Percentiles rank a stretch among this genome's conserved stretches.
Conservation (phyloP, 2,329 filamentous ascomycete genomes). For the Geosmithia flava region DNA sequence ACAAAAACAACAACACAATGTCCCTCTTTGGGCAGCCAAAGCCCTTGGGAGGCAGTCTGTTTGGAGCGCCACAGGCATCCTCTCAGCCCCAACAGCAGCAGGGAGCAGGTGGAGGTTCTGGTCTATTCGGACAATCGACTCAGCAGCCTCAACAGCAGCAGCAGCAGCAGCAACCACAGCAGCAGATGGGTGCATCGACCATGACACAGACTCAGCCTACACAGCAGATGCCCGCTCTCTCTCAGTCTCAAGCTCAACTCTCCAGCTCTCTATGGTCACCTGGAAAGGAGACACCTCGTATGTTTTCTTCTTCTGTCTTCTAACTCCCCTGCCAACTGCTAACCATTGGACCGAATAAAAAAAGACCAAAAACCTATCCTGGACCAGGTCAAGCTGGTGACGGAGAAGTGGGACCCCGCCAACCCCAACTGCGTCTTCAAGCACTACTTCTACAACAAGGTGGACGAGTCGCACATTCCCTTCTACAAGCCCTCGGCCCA, state of each 20-base stretch:
- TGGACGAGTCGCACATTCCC: slow-evolving; percentile 60
- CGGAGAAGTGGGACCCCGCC: slow-evolving; percentile 62
- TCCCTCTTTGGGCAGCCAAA: slow-evolving; percentile 28
- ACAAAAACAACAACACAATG: slow-evolving; percentile 9
- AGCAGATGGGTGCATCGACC: slow-evolving; percentile 17
- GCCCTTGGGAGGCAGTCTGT: slow-evolving; percentile 17
- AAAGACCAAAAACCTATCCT: slow-evolving; percentile 56
- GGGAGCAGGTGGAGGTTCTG: neutral
- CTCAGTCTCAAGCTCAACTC: slow-evolving; percentile 32
- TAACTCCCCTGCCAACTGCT: neutral
- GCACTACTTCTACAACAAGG: slow-evolving; percentile 80
- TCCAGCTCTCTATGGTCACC: slow-evolving; percentile 41
- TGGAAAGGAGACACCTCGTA: slow-evolving; percentile 36
- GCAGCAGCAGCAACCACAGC: slow-evolving; percentile 23
- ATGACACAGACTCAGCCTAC: slow-evolving; percentile 21
- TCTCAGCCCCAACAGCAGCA: slow-evolving; percentile 16
- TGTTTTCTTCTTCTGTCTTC: slow-evolving; percentile 6
- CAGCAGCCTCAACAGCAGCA: slow-evolving; percentile 14
- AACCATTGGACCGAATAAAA: neutral
- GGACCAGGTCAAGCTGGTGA: slow-evolving; percentile 60
- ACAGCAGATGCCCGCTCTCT: slow-evolving; percentile 27
- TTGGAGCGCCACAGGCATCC: slow-evolving; percentile 20
- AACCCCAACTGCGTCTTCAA: slow-evolving; percentile 63
- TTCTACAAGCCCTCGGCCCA: slow-evolving; percentile 59
- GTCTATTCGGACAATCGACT: slow-evolving; percentile 12